These are phyloP conservation scores for Kwoniella bestiolae DNA, from an alignment of 768 basidiomycete species.

Conservation along the genomic window DNA sequence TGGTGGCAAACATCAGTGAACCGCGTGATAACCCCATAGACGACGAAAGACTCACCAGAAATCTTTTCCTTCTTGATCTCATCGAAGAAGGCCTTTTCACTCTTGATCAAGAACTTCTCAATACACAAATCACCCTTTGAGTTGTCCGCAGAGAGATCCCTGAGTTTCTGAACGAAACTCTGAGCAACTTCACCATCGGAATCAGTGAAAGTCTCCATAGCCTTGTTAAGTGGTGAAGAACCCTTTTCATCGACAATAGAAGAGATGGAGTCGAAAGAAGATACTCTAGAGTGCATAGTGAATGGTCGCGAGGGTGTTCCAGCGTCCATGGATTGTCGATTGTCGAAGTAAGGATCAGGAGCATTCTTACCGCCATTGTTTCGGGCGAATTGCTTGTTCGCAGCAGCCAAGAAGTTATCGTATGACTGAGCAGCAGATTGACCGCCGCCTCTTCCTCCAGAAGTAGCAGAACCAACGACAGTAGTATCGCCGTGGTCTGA, in stretches of 20 bases:
- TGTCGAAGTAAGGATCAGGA: conserved; percentile 84
- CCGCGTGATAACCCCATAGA: too few species aligned
- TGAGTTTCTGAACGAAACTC: conserved; percentile 84
- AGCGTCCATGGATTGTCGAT: conserved; percentile 42
- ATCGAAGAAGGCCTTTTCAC: conserved; percentile 91
- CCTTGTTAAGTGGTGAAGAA: conserved; percentile 87
- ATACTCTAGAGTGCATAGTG: conserved; percentile 75
- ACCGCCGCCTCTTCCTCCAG: conserved; percentile 13
- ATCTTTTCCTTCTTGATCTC: conserved; percentile 87
- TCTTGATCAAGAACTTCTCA: conserved; percentile 85
- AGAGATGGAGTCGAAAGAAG: conserved; percentile 88
- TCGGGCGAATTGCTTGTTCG: conserved; percentile 79
- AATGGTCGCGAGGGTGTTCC: conserved; percentile 71
- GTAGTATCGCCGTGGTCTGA: conserved; percentile 53
- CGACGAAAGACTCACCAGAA: conserved; percentile 66
- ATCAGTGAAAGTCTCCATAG: conserved; percentile 93
- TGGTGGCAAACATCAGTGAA: background rate
- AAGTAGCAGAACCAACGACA: conserved; percentile 33
- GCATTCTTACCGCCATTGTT: conserved; percentile 69
- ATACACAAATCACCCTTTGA: conserved; percentile 90
- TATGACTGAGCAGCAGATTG: conserved; percentile 62
- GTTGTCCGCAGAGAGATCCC: conserved; percentile 77
- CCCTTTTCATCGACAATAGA: conserved; percentile 89
- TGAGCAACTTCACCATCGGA: conserved; percentile 88
- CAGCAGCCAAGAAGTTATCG: conserved; percentile 79